These are phyloP conservation scores for Yamadazyma atmosphaerica DNA, from an alignment of 1,139 yeast species.

Conservation along the genomic window DNA sequence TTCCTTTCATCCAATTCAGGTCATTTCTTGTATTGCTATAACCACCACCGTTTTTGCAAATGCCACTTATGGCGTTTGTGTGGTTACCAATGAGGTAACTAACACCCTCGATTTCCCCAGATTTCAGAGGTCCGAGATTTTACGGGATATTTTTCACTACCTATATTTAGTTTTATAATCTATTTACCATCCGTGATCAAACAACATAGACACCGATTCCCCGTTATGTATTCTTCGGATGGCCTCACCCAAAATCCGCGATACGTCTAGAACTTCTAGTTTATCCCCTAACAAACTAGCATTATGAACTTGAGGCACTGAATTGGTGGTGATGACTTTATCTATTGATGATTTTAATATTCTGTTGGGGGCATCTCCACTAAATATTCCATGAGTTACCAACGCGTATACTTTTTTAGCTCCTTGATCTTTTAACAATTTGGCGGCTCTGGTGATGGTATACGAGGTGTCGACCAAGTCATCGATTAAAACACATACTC, in stretches of 20 bases:
- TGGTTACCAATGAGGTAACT: neutral
- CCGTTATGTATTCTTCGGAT: constrained; percentile 96
- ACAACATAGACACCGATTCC: constrained; percentile 90
- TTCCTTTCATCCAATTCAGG: too few species aligned
- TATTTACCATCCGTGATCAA: constrained; percentile 75
- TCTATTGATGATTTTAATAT: constrained; percentile 72
- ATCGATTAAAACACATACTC: constrained; percentile 84
- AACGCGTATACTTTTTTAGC: constrained; percentile 84
- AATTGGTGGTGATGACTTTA: constrained; percentile 85
- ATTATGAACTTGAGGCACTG: constrained; percentile 80
- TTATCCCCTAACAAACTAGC: constrained; percentile 55
- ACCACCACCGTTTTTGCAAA: constrained; percentile 1
- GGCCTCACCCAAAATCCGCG: constrained; percentile 88
- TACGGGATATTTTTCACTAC: too few species aligned
- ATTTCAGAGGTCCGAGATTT: constrained; percentile 7
- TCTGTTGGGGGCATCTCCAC: constrained; percentile 85
- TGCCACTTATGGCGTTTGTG: constrained; percentile 6
- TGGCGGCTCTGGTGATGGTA: constrained; percentile 91
- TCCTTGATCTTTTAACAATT: constrained; percentile 87
- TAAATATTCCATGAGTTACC: constrained; percentile 89
- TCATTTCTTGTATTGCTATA: neutral
- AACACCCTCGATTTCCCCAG: constrained; percentile 10
- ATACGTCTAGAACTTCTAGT: constrained; percentile 83
- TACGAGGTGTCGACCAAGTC: constrained; percentile 93
- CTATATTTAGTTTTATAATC: too few species aligned